Evolutionary conservation across 2,329 filamentous ascomycete genomes (phyloP).

Genomic region (Aspergillus thermomutatus): DNA sequence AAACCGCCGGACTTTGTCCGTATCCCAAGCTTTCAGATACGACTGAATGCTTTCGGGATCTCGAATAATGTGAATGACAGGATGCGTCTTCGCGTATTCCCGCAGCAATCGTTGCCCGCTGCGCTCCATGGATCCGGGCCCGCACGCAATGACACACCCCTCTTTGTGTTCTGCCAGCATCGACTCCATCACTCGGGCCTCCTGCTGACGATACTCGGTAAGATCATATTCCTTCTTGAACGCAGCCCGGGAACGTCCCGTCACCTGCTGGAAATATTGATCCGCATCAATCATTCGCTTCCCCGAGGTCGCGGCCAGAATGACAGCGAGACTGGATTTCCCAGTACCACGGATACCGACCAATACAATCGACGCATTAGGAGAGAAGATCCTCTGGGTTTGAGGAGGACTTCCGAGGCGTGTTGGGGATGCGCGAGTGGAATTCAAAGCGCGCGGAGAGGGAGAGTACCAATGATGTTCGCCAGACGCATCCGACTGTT

Average conservation of each 20-base stretch:
- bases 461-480: slow-evolving; percentile 15
- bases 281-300: slow-evolving; percentile 68
- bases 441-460: slow-evolving; percentile 26
- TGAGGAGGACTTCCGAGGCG: slow-evolving; percentile 24
- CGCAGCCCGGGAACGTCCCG: slow-evolving; percentile 58
- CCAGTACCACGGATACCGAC: slow-evolving; percentile 71
- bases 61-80: slow-evolving; percentile 67
- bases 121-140: slow-evolving; percentile 65
- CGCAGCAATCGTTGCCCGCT: slow-evolving; percentile 59
- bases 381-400: slow-evolving; percentile 45
- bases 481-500: slow-evolving; percentile 17
- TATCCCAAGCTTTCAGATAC: slow-evolving; percentile 57
- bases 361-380: slow-evolving; percentile 68
- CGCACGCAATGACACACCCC: slow-evolving; percentile 68
- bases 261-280: slow-evolving; percentile 62
- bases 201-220: slow-evolving; percentile 60
- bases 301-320: slow-evolving; percentile 68
- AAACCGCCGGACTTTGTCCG: slow-evolving; percentile 56
- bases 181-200: slow-evolving; percentile 59
- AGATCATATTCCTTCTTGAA: slow-evolving; percentile 64
- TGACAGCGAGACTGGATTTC: slow-evolving; percentile 72
- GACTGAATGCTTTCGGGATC: slow-evolving; percentile 63
- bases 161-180: slow-evolving; percentile 58
- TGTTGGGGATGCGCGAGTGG: slow-evolving; percentile 26
- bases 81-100: slow-evolving; percentile 62